Evolutionary conservation across 1,284 basidiomycete genomes (phyloP).

Genomic region (Moniliophthora roreri): DNA sequence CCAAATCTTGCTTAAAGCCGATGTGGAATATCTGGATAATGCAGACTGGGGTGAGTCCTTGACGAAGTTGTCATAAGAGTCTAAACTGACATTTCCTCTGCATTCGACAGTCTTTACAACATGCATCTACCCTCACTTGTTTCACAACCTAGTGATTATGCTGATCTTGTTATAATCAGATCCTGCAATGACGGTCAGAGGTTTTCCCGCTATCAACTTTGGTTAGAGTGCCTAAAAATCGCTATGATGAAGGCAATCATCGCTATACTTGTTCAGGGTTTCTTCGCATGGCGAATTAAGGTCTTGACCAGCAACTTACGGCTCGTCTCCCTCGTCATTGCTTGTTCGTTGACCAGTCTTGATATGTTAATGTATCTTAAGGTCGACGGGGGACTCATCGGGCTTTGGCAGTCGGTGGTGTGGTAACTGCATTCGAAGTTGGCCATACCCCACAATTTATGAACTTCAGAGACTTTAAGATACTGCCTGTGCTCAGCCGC

Average conservation of each 20-base stretch:
- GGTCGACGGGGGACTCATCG: background rate
- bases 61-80: background rate
- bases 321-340: conserved; percentile 23
- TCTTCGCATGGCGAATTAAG: conserved; percentile 37
- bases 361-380: conserved; percentile 14
- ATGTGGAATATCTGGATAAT: conserved; percentile 27
- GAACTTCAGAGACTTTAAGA: conserved; percentile 30
- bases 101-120: conserved; percentile 33
- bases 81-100: conserved; percentile 3
- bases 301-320: conserved; percentile 29
- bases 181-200: conserved; percentile 32
- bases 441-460: conserved; percentile 27
- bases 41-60: conserved; percentile 33
- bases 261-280: conserved; percentile 32
- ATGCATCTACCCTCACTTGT: conserved; percentile 20
- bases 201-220: background rate
- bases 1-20: conserved; percentile 19
- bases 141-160: background rate
- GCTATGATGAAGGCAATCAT: conserved; percentile 29
- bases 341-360: conserved; percentile 24
- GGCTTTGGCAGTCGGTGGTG: conserved; percentile 24
- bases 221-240: background rate
- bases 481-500: conserved; percentile 8
- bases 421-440: conserved; percentile 27
- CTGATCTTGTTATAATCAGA: conserved; percentile 19